These are phyloP conservation scores for Hyphodiscus hymeniophilus DNA, from an alignment of 495 filamentous ascomycete species.

Conservation along the genomic window DNA sequence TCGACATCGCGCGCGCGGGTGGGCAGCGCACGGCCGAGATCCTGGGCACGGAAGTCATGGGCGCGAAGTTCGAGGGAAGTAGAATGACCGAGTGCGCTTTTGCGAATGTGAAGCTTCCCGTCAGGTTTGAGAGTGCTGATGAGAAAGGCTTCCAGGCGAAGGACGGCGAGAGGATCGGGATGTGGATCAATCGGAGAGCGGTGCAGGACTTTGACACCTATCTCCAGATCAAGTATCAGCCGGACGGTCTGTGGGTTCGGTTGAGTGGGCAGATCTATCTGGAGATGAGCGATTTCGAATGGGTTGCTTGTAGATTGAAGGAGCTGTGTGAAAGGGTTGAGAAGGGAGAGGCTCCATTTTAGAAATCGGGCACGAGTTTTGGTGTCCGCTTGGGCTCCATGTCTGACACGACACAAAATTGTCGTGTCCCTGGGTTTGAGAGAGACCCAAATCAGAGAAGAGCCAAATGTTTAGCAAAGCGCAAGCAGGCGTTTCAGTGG, in stretches of 20 bases:
- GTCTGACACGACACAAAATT: too few species aligned
- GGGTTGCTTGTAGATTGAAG: slow-evolving; percentile 50
- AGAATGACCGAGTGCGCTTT: slow-evolving; percentile 6
- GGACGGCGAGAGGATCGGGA: not conserved
- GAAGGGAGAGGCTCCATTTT: slow-evolving; percentile 21
- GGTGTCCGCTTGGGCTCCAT: too few species aligned
- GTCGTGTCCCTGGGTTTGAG: too few species aligned
- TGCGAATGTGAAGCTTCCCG: slow-evolving; percentile 14
- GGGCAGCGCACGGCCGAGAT: slow-evolving; percentile 47
- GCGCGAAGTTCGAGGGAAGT: slow-evolving; percentile 39
- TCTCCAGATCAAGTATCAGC: slow-evolving; percentile 52
- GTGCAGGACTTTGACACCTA: slow-evolving; percentile 60
- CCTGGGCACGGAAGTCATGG: slow-evolving; percentile 64
- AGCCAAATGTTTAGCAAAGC: too few species aligned
- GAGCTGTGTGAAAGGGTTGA: slow-evolving; percentile 50
- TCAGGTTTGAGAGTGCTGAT: slow-evolving; percentile 1
- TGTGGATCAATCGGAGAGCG: slow-evolving; percentile 46
- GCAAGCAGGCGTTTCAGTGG: too few species aligned
- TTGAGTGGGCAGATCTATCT: slow-evolving; percentile 77
- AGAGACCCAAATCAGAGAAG: too few species aligned
- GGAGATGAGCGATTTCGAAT: slow-evolving; percentile 69
- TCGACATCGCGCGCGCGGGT: slow-evolving; percentile 48
- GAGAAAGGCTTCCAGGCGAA: not conserved
- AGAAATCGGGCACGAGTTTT: too few species aligned
- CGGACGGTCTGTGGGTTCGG: slow-evolving; percentile 55